A percentile compares a stretch with the other conserved stretches of the same genome.
phyloP scores from a whole-genome alignment of 2,329 filamentous ascomycete species.

The Apiospora saccharicola region DNA sequence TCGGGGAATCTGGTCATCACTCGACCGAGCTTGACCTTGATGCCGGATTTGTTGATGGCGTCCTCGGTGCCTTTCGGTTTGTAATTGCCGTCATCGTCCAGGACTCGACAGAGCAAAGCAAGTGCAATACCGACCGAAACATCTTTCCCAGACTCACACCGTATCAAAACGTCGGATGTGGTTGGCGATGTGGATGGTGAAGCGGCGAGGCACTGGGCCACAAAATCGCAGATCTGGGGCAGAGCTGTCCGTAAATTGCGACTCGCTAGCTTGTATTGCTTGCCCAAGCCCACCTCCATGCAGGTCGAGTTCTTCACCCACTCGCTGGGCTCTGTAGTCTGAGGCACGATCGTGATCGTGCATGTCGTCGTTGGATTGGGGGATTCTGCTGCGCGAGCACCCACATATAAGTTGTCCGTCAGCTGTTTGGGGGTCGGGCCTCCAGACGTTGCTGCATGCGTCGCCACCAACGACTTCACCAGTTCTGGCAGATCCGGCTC shows the following conservation, averaged over 20 bases:
- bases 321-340: slow-evolving; percentile 52
- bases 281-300: slow-evolving; percentile 70
- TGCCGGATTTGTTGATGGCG: slow-evolving; percentile 74
- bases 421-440: slow-evolving; percentile 38
- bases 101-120: slow-evolving; percentile 77
- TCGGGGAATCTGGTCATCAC: slow-evolving; percentile 82
- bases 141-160: slow-evolving; percentile 81
- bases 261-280: slow-evolving; percentile 76
- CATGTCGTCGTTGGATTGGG: slow-evolving; percentile 38
- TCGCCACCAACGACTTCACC: slow-evolving; percentile 54
- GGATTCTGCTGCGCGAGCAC: slow-evolving; percentile 22
- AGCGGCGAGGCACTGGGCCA: slow-evolving; percentile 47
- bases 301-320: slow-evolving; percentile 47
- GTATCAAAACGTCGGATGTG: slow-evolving; percentile 54
- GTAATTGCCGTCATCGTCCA: slow-evolving; percentile 66
- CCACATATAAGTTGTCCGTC: slow-evolving; percentile 42
- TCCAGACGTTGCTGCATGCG: slow-evolving; percentile 24
- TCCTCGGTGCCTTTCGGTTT: slow-evolving; percentile 15
- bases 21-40: slow-evolving; percentile 80
- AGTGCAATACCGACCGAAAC: slow-evolving; percentile 80
- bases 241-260: slow-evolving; percentile 81
- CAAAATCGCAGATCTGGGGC: slow-evolving; percentile 66
- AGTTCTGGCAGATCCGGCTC: slow-evolving; percentile 69
- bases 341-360: slow-evolving; percentile 52
- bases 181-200: slow-evolving; percentile 25